Evolutionary conservation across 148 eudicot genomes (phyloP).

Genomic region (Amaranthus cruentus): DNA sequence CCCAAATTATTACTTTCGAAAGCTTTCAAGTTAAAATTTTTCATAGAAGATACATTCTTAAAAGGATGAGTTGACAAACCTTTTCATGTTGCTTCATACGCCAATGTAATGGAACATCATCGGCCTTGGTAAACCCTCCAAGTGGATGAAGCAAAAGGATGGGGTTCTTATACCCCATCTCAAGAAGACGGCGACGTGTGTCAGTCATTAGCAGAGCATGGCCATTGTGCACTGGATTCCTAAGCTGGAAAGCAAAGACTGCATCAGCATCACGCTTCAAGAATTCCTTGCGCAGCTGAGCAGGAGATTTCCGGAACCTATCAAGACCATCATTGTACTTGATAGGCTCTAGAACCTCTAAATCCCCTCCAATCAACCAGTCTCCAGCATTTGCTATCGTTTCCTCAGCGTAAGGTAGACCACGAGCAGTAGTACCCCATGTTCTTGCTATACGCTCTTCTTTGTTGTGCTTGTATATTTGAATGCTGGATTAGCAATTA

Average conservation of each 20-base stretch:
- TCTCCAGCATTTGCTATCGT: constrained; percentile 68
- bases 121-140: constrained; percentile 90
- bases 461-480: constrained; percentile 92
- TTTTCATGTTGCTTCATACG: constrained; percentile 95
- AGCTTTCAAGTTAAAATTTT: too few relatives aligned
- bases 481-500: constrained; percentile 46
- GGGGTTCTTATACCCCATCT: constrained; percentile 91
- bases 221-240: constrained; percentile 95
- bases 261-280: constrained; percentile 76
- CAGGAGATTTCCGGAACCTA: constrained; percentile 68
- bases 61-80: constrained; percentile 33
- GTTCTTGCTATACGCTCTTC: constrained; percentile 93
- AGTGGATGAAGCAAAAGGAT: constrained; percentile 79
- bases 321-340: constrained; percentile 84
- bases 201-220: constrained; percentile 93
- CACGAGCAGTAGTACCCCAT: constrained; percentile 92
- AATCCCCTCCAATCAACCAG: constrained; percentile 89
- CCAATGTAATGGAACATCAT: constrained; percentile 89
- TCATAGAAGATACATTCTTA: background rate
- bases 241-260: constrained; percentile 91
- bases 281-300: constrained; percentile 68
- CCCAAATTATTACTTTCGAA: too few relatives aligned
- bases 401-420: constrained; percentile 81
- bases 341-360: constrained; percentile 72
- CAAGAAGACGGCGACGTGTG: constrained; percentile 76